Percentiles rank a stretch among this genome's conserved stretches.
Conservation (phyloP, 2,329 filamentous ascomycete species). For the Colletotrichum higginsianum region DNA sequence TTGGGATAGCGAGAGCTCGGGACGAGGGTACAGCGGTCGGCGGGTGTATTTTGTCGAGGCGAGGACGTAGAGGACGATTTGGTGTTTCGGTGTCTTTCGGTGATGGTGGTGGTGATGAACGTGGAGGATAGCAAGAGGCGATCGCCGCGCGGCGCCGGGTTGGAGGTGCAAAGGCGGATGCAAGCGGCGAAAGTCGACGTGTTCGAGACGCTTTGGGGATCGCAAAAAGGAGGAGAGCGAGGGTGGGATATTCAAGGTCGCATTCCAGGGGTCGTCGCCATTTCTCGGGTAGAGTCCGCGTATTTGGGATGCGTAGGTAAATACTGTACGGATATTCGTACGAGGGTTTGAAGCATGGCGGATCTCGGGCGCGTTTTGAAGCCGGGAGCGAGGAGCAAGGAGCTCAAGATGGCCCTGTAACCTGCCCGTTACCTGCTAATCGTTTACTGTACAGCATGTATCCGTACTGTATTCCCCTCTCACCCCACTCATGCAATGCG, state of each 20-base stretch:
- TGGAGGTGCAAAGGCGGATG: slow-evolving; percentile 3
- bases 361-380: slow-evolving; percentile 19
- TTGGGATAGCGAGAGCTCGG: neutral
- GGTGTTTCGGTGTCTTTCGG: neutral
- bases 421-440: too few species aligned
- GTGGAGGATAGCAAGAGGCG: neutral
- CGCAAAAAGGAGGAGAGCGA: slow-evolving; percentile 13
- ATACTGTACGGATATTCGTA: neutral
- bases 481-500: too few species aligned
- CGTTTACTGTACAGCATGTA: too few species aligned
- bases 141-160: neutral
- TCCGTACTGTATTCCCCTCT: too few species aligned
- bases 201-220: slow-evolving; percentile 1
- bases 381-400: slow-evolving; percentile 11
- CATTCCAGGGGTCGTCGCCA: slow-evolving; percentile 38
- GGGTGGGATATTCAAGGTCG: slow-evolving; percentile 30
- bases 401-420: slow-evolving; percentile 17
- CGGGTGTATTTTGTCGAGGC: too few species aligned
- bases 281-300: slow-evolving; percentile 33
- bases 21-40: neutral
- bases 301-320: slow-evolving; percentile 27
- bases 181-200: slow-evolving; percentile 8
- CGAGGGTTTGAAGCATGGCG: neutral
- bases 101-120: neutral
- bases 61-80: neutral